phyloP scores from a whole-genome alignment of 1,139 yeast genomes.

The Suhomyces atakaporum region DNA sequence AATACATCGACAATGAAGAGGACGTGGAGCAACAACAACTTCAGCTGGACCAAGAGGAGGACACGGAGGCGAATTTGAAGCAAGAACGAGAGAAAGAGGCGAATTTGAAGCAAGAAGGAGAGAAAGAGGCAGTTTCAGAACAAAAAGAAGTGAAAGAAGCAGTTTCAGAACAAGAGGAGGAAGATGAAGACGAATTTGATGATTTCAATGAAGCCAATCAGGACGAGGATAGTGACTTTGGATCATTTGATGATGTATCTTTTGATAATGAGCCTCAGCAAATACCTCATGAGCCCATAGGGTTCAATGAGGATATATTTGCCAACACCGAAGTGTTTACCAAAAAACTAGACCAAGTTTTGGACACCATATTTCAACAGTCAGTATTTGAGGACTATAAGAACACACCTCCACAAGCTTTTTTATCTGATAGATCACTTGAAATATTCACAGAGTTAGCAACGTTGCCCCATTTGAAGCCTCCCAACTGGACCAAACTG shows the following conservation, averaged over 20 bases:
- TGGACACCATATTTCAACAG: conserved; percentile 26
- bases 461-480: conserved; percentile 44
- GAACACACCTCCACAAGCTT: conserved; percentile 10
- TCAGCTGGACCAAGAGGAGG: background rate
- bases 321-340: conserved; percentile 17
- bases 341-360: conserved; percentile 19
- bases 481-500: conserved; percentile 61
- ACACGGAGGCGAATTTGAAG: background rate
- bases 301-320: conserved; percentile 12
- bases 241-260: conserved; percentile 44
- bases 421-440: conserved; percentile 25
- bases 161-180: conserved; percentile 3
- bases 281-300: conserved; percentile 17
- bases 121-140: conserved; percentile 1
- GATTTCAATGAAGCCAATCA: conserved; percentile 31
- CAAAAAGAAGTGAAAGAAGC: conserved; percentile 5
- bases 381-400: background rate
- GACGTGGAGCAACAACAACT: background rate
- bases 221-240: conserved; percentile 25
- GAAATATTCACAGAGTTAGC: conserved; percentile 39
- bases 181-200: conserved; percentile 29
- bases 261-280: conserved; percentile 26
- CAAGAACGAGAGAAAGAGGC: conserved; percentile 4
- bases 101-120: background rate
- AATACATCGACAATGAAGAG: conserved; percentile 6